phyloP scores from a whole-genome alignment of 169 alveolate genomes.

The Eimeria praecox region DNA sequence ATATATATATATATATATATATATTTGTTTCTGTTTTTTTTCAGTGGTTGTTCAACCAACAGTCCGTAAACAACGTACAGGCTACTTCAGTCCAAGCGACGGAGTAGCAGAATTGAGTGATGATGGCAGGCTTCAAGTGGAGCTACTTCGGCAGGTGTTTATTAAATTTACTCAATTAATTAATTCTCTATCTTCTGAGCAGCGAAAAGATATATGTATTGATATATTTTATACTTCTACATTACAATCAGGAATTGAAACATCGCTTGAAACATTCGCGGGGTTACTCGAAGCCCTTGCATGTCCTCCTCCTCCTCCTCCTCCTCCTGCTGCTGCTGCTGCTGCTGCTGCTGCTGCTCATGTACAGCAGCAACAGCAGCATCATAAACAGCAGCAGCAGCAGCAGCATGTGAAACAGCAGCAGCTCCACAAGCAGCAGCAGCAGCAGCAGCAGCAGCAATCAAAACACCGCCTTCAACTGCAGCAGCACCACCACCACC shows the following conservation, averaged over 20 bases:
- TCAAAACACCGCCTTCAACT: not conserved
- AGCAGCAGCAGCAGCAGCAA: too few relatives aligned
- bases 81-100: constrained; percentile 4
- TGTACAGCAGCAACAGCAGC: not conserved
- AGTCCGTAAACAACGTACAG: not conserved
- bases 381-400: not conserved
- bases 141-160: not conserved
- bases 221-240: constrained; percentile 32
- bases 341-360: too few relatives aligned
- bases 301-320: not conserved
- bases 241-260: constrained; percentile 28
- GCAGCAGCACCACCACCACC: not conserved
- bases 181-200: not conserved
- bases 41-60: constrained; percentile 10
- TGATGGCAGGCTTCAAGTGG: constrained; percentile 21
- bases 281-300: constrained; percentile 8
- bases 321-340: not conserved
- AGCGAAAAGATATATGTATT: not conserved
- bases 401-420: not conserved
- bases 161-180: not conserved
- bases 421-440: too few relatives aligned
- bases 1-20: too few relatives aligned
- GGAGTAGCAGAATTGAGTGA: constrained; percentile 51
- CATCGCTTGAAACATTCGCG: constrained; percentile 6
- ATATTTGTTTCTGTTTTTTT: not conserved